phyloP scores from a whole-genome alignment of 2,329 filamentous ascomycete genomes.

The Colletotrichum viniferum region DNA sequence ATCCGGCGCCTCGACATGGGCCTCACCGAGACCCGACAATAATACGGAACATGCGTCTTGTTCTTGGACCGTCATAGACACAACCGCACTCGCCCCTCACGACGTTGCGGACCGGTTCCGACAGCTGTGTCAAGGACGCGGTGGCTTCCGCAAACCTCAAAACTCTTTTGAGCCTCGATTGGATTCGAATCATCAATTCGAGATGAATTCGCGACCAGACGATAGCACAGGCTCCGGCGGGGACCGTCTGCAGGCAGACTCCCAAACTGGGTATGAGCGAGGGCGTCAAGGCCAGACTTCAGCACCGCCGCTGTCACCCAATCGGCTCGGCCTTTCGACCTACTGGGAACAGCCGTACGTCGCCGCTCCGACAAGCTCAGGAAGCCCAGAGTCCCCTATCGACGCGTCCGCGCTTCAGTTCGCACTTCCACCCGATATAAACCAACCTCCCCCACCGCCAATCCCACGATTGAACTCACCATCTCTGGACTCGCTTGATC shows the following conservation, averaged over 20 bases:
- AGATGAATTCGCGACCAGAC: slow-evolving; percentile 14
- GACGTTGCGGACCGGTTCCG: neutral
- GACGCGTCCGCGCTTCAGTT: slow-evolving; percentile 58
- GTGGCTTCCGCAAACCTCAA: neutral
- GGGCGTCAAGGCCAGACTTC: slow-evolving; percentile 2
- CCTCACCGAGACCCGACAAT: neutral
- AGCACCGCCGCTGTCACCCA: slow-evolving; percentile 25
- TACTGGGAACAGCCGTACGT: slow-evolving; percentile 58
- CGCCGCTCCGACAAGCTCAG: slow-evolving; percentile 37
- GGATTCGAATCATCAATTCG: neutral
- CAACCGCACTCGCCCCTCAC: neutral
- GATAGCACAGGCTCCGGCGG: neutral
- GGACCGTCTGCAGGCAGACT: slow-evolving; percentile 23
- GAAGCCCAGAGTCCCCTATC: slow-evolving; percentile 53
- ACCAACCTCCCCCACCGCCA: slow-evolving; percentile 27
- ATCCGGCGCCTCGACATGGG: neutral
- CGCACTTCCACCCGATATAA: slow-evolving; percentile 58
- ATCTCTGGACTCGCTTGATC: slow-evolving; percentile 33
- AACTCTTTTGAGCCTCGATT: neutral
- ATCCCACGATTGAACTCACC: slow-evolving; percentile 8
- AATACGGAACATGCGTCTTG: slow-evolving; percentile 4
- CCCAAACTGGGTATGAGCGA: slow-evolving; percentile 4
- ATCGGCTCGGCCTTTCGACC: slow-evolving; percentile 49
- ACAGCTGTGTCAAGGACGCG: neutral
- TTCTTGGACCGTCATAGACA: neutral